Evolutionary conservation across 2,329 filamentous ascomycete species (phyloP), one percentile per base, ranked within the genome.

Genomic region (Fusarium sp.): DNA sequence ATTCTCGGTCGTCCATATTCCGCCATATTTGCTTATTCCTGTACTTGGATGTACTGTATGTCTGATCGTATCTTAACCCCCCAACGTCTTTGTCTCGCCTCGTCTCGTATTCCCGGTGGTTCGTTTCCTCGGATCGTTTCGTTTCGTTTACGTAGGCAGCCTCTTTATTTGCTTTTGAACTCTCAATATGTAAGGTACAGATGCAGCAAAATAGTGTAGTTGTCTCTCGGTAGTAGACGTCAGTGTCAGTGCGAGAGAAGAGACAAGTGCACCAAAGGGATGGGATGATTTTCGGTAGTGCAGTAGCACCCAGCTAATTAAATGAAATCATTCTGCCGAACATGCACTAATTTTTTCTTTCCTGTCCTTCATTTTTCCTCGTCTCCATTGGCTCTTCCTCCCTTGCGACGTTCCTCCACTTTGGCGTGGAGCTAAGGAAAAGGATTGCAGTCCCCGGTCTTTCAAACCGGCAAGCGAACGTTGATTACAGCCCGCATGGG

Each of bases 1-100:
- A 66, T 66, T 14, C 63, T 49, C 16, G 54, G 61, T n/a, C 61
- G 63, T 50, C 45, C 40, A 18, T 34, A 16, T 9, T 66, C 61
- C 23, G 61, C 20, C 63, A 66, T 66, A 53, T 53, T 65, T 48
- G 60, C 58, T 65, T 37, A 18, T 48, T 20, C 14, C 27, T 48
- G 46, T 20, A n/a, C 27, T 18, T 23, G 23, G 23, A 23, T 48
- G 42, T 34, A 9, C 32, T 34, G 32, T 27, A 27, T 47, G 53
- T 55, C 51, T 45, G n/a, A 28, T 20, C 30, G 23, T 41, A 21
- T 20, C 30, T 18, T 18, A 18, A 11, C n/a, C 34, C 18, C n/a
- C 20, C 3, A 27, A 25, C 23, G 49, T 51, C 10, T 16, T 21
- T 41, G 49, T 41, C 49, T 41, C 49, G 49, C 48, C 48, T 51